Conservation (phyloP, 768 basidiomycete species). For the Amanita rubescens region DNA sequence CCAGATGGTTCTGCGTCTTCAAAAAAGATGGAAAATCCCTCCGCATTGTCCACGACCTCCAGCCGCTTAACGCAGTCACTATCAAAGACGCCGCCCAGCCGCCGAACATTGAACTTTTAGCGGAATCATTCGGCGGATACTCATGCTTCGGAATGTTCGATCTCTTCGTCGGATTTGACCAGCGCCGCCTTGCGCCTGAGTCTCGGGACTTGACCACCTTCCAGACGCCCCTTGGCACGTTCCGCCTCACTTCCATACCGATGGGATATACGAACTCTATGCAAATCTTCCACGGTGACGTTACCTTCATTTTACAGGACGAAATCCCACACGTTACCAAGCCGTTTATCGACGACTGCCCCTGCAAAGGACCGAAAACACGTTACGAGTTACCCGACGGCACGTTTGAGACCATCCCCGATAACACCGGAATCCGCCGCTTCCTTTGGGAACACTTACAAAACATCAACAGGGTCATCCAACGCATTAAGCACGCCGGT, state of each 20-base stretch:
- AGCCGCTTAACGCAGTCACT: conserved; percentile 14
- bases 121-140: conserved; percentile 13
- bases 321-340: conserved; percentile 31
- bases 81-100: conserved; percentile 13
- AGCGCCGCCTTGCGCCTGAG: neutral
- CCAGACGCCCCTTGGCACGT: conserved; percentile 10
- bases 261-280: conserved; percentile 16
- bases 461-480: conserved; percentile 28
- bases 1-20: conserved; percentile 14
- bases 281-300: conserved; percentile 14
- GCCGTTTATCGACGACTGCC: conserved; percentile 26
- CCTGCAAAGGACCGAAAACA: conserved; percentile 21
- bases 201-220: conserved; percentile 13
- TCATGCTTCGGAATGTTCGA: conserved; percentile 6
- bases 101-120: conserved; percentile 10
- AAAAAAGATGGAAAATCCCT: conserved; percentile 15
- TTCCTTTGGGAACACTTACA: conserved; percentile 35
- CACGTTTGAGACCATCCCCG: conserved; percentile 25
- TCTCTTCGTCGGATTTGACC: conserved; percentile 6
- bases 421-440: conserved; percentile 26
- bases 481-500: conserved; percentile 27
- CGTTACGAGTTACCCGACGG: conserved; percentile 22
- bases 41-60: conserved; percentile 13
- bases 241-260: conserved; percentile 10
- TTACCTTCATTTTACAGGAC: conserved; percentile 25